A percentile compares a stretch with the other conserved stretches of the same genome.
These are phyloP conservation scores for Pyrenula massariospora DNA, from an alignment of 495 filamentous ascomycete species.

Conservation along the genomic window DNA sequence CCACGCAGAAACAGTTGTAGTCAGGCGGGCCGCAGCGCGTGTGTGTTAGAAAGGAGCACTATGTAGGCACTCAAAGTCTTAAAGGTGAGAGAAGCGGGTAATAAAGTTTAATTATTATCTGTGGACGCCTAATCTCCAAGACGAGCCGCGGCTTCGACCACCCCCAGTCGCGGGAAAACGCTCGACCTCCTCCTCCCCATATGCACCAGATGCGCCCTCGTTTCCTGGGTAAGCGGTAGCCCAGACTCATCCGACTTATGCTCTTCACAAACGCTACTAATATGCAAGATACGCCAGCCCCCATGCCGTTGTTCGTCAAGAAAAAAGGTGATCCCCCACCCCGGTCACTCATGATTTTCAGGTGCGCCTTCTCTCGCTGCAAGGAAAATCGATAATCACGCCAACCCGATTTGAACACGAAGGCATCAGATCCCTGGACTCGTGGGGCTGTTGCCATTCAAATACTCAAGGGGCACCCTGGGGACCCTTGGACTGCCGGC, in stretches of 20 bases:
- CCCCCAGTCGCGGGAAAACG: no score
- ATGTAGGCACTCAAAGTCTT: no score
- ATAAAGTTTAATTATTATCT: no score
- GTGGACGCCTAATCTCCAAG: no score
- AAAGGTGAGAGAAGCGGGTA: no score
- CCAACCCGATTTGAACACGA: neutral
- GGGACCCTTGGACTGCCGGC: conserved; percentile 47
- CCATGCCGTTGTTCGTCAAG: neutral
- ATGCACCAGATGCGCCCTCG: no score
- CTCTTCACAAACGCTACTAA: neutral
- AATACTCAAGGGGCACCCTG: conserved; percentile 49
- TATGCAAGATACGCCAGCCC: neutral
- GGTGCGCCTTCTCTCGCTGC: neutral
- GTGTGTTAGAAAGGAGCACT: no score
- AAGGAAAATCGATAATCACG: neutral
- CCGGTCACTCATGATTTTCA: neutral
- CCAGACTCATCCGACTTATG: neutral
- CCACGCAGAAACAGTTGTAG: no score
- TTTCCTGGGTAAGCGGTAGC: neutral
- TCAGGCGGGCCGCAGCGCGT: no score
- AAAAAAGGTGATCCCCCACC: neutral
- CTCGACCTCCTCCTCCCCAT: no score
- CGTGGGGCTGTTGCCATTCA: conserved; percentile 11
- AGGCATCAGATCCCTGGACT: neutral
- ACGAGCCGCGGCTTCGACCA: no score